Percentiles rank a stretch among this genome's conserved stretches.
Conservation (phyloP, 139 green algal species). For the Yamagishiella unicocca region DNA sequence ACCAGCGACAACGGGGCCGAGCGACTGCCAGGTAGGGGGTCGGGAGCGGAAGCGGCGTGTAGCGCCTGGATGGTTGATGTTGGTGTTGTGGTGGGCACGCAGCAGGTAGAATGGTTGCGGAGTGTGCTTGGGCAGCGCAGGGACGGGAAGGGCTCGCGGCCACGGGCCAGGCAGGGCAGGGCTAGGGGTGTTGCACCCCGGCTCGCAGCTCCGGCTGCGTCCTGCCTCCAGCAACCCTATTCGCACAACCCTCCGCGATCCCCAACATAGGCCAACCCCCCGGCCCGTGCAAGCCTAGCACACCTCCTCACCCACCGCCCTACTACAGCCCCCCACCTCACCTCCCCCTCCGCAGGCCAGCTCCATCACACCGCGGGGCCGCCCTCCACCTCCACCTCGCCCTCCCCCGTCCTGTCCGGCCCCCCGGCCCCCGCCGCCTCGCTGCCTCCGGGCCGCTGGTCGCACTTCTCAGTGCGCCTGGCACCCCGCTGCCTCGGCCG, state of each 20-base stretch:
- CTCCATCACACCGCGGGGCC: neutral
- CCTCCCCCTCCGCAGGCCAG: neutral
- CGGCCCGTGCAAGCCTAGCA: too few species aligned
- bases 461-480: constrained; percentile 39
- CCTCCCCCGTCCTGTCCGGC: neutral
- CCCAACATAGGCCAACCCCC: too few species aligned
- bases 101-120: too few species aligned
- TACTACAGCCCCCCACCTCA: neutral
- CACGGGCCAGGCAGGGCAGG: too few species aligned
- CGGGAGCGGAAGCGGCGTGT: too few species aligned
- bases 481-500: constrained; percentile 52
- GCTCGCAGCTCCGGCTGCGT: too few species aligned
- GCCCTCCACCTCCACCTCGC: neutral
- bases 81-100: too few species aligned
- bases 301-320: neutral
- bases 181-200: too few species aligned
- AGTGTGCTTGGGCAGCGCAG: too few species aligned
- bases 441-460: constrained; percentile 19
- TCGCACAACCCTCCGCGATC: too few species aligned
- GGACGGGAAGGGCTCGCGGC: too few species aligned
- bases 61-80: neutral
- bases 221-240: too few species aligned
- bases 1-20: neutral
- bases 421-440: neutral
- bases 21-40: neutral